A percentile compares a stretch with the other conserved stretches of the same genome.
phyloP scores from a whole-genome alignment of 2,329 filamentous ascomycete genomes.

The Cladosporium sp. region DNA sequence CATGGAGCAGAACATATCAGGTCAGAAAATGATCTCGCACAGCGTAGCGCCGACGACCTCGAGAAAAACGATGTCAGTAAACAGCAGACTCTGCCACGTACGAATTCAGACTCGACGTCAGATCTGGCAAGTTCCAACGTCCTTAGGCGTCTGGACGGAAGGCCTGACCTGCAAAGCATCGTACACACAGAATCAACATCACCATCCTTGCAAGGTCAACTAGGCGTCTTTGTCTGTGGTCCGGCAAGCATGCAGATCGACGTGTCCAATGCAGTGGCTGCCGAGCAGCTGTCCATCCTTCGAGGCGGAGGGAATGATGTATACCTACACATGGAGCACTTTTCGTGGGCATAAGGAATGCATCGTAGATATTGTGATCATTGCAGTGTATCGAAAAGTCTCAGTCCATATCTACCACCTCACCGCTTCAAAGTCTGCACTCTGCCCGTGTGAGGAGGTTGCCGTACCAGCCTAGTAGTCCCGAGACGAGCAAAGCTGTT shows the following conservation, averaged over 20 bases:
- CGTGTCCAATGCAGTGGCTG: slow-evolving; percentile 44
- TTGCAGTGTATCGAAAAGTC: background rate
- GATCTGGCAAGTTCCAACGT: background rate
- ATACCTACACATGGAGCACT: slow-evolving; percentile 46
- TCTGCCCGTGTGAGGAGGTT: slow-evolving; percentile 12
- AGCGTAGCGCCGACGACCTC: background rate
- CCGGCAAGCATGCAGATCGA: slow-evolving; percentile 46
- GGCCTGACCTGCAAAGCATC: slow-evolving; percentile 32
- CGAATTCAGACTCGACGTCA: background rate
- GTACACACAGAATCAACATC: slow-evolving; percentile 15
- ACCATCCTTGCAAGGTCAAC: background rate
- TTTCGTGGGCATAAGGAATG: slow-evolving; percentile 37
- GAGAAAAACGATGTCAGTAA: background rate
- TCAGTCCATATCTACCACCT: background rate
- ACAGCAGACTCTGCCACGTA: background rate
- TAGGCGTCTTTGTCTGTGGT: slow-evolving; percentile 41
- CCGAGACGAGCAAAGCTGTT: slow-evolving; percentile 3
- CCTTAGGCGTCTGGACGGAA: slow-evolving; percentile 17
- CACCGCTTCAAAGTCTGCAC: slow-evolving; percentile 7
- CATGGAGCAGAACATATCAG: background rate
- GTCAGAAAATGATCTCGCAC: background rate
- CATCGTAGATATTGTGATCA: background rate
- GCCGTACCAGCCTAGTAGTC: slow-evolving; percentile 7
- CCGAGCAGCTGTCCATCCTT: slow-evolving; percentile 37
- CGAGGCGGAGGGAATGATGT: slow-evolving; percentile 33